Percentiles rank a stretch among this genome's conserved stretches.
phyloP scores from a whole-genome alignment of 345 rosid genomes.

The Salix purpurea region DNA sequence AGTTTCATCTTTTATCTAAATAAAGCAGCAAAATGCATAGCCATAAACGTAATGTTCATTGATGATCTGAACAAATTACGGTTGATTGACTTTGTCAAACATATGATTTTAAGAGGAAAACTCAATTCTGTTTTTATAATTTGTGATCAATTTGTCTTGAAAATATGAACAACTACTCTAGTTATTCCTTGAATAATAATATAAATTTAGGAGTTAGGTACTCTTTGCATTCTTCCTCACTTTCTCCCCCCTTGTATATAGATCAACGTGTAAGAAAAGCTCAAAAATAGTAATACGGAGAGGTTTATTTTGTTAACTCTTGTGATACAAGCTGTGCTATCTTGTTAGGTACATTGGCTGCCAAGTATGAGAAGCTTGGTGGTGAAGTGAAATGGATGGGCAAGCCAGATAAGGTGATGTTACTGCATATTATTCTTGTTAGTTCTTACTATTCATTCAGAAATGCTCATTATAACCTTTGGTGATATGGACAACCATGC shows the following conservation, averaged over 20 bases:
- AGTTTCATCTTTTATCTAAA: background rate
- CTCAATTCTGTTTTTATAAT: background rate
- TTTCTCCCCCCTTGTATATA: background rate
- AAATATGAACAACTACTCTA: background rate
- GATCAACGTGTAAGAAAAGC: background rate
- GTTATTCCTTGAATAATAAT: background rate
- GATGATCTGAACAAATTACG: background rate
- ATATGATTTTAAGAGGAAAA: background rate
- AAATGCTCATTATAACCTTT: background rate
- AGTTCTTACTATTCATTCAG: background rate
- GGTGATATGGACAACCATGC: background rate
- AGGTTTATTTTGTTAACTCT: background rate
- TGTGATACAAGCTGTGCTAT: background rate
- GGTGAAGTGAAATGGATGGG: constrained; percentile 99
- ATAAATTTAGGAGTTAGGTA: background rate
- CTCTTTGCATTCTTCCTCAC: background rate
- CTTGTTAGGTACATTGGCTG: constrained; percentile 63
- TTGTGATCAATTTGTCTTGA: background rate
- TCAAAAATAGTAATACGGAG: background rate
- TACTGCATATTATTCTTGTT: background rate
- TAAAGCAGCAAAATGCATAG: background rate
- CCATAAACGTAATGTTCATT: background rate
- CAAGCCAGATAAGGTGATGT: constrained; percentile 74
- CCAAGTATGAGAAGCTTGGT: constrained; percentile 81
- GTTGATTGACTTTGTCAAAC: background rate